These are phyloP conservation scores for Phialophora expanda DNA, from an alignment of 2,329 filamentous ascomycete genomes.

Conservation along the genomic window DNA sequence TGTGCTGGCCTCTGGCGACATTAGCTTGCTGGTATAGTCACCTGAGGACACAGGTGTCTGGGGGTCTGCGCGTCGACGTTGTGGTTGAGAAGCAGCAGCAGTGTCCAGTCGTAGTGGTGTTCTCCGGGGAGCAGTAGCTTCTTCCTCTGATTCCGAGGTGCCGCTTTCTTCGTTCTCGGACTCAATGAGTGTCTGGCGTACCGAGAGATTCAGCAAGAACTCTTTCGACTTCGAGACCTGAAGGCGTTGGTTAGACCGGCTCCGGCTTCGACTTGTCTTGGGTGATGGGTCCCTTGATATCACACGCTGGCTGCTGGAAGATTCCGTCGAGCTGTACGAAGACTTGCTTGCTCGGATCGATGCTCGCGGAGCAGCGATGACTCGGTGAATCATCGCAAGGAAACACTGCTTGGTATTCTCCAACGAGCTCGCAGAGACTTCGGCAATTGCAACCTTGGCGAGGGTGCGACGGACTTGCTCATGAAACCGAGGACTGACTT, in stretches of 20 bases:
- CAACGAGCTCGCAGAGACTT: constrained; percentile 71
- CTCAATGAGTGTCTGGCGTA: constrained; percentile 33
- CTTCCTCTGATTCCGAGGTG: constrained; percentile 27
- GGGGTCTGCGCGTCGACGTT: constrained; percentile 29
- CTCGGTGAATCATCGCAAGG: constrained; percentile 72
- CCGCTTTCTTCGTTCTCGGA: constrained; percentile 37
- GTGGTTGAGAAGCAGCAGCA: constrained; percentile 22
- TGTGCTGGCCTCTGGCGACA: constrained; percentile 21
- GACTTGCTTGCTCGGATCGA: constrained; percentile 23
- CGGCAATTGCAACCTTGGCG: constrained; percentile 73
- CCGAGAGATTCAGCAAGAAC: constrained; percentile 31
- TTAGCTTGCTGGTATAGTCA: constrained; percentile 29
- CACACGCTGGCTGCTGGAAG: constrained; percentile 19
- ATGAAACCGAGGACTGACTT: constrained; percentile 72
- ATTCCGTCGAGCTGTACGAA: constrained; percentile 20
- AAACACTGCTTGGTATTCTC: constrained; percentile 78
- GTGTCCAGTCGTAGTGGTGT: constrained; percentile 37
- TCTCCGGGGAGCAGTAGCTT: constrained; percentile 21
- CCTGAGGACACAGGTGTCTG: constrained; percentile 38
- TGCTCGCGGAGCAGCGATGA: constrained; percentile 66
- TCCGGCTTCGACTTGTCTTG: constrained; percentile 33
- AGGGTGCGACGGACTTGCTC: constrained; percentile 67
- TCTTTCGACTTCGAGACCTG: constrained; percentile 36
- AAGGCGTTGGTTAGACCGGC: constrained; percentile 32
- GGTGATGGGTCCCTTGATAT: constrained; percentile 30